Conservation (phyloP, 768 basidiomycete genomes). For the Rhizopogon vulgaris region DNA sequence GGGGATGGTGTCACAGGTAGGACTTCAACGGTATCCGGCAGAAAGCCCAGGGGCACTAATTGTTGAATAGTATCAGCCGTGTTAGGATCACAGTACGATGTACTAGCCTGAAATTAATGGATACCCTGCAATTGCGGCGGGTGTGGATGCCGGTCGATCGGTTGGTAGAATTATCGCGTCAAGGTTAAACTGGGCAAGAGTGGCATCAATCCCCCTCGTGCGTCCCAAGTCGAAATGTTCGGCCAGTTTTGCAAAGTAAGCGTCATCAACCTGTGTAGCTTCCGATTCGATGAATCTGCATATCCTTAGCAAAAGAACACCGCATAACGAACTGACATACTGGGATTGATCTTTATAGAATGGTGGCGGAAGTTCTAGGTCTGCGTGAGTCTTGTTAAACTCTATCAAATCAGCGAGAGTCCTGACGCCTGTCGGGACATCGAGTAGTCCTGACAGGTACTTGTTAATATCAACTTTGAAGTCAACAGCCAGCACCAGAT, state of each 20-base stretch:
- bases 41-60: slow-evolving; percentile 36
- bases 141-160: slow-evolving; percentile 16
- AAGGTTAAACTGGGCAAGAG: slow-evolving; percentile 37
- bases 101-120: slow-evolving; percentile 28
- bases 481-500: slow-evolving; percentile 41
- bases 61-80: slow-evolving; percentile 21
- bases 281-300: slow-evolving; percentile 18
- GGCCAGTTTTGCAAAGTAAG: slow-evolving; percentile 39
- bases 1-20: slow-evolving; percentile 30
- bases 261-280: slow-evolving; percentile 19
- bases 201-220: slow-evolving; percentile 49
- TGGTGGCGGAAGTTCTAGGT: slow-evolving; percentile 32
- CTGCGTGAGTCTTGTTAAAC: slow-evolving; percentile 45
- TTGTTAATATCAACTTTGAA: slow-evolving; percentile 43
- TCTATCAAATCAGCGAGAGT: slow-evolving; percentile 49
- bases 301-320: background rate
- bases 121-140: slow-evolving; percentile 31
- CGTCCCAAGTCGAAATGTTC: slow-evolving; percentile 42
- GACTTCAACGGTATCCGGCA: slow-evolving; percentile 24
- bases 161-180: slow-evolving; percentile 48
- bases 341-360: slow-evolving; percentile 24
- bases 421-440: slow-evolving; percentile 51
- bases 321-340: slow-evolving; percentile 23
- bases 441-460: slow-evolving; percentile 36
- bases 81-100: background rate